phyloP scores from a whole-genome alignment of 2,329 filamentous ascomycete genomes.

The Cladophialophora immunda region DNA sequence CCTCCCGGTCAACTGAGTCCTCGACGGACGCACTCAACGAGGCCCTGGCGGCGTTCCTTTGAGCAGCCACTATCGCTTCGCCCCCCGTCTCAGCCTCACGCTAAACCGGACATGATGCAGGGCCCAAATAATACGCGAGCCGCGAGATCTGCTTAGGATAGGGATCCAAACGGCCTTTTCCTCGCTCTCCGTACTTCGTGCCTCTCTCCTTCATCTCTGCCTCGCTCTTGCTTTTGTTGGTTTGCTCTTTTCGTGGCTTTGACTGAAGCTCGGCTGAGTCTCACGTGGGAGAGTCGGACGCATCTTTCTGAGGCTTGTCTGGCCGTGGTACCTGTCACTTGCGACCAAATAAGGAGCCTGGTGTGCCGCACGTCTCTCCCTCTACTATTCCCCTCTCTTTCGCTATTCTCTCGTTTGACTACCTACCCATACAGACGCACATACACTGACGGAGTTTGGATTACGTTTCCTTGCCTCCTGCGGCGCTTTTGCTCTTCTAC shows the following conservation, averaged over 20 bases:
- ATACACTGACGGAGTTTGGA: slow-evolving; percentile 1
- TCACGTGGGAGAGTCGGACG: neutral
- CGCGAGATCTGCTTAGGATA: neutral
- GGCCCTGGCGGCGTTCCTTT: neutral
- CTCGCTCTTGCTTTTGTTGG: neutral
- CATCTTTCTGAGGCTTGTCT: neutral
- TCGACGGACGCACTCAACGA: neutral
- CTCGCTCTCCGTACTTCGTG: neutral
- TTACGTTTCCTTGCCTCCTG: neutral
- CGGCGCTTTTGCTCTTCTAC: neutral
- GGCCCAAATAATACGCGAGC: neutral
- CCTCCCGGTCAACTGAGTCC: neutral
- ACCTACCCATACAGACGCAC: slow-evolving; percentile 1
- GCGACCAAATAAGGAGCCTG: neutral
- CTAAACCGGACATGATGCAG: slow-evolving; percentile 17
- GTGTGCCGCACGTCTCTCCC: neutral
- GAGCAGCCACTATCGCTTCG: slow-evolving; percentile 1
- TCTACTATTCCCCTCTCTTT: slow-evolving; percentile 2
- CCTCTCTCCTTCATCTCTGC: neutral
- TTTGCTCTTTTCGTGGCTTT: neutral
- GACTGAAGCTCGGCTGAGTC: neutral
- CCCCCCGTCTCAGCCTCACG: slow-evolving; percentile 28
- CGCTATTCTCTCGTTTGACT: slow-evolving; percentile 4
- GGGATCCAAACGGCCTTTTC: neutral
- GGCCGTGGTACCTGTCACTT: neutral